Conservation (phyloP, 2,329 filamentous ascomycete genomes). For the Phyllachora maydis region DNA sequence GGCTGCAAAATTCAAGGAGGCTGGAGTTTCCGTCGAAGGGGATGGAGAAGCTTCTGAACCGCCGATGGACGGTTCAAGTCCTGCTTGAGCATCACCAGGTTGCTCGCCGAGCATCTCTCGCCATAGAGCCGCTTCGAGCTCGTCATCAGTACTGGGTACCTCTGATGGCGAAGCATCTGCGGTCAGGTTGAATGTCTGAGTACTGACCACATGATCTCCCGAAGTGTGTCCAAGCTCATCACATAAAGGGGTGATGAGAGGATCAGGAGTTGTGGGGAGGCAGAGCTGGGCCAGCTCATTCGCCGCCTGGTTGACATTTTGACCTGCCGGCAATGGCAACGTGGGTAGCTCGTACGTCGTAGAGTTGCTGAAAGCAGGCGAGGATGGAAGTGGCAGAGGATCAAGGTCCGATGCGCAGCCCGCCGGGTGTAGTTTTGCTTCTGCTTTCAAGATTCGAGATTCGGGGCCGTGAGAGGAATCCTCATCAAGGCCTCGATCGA, state of each 20-base stretch:
- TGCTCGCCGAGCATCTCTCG: conserved; percentile 1
- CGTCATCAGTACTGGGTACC: conserved; percentile 1
- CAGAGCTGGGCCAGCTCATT: conserved; percentile 1
- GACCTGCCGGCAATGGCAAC: not conserved
- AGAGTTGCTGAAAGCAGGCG: not conserved
- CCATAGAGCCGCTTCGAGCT: conserved; percentile 1
- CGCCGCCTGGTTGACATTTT: not conserved
- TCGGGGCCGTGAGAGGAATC: too few relatives aligned
- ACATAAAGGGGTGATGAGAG: conserved; percentile 5
- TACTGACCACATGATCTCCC: conserved; percentile 7
- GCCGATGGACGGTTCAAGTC: not conserved
- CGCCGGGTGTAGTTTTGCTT: too few relatives aligned
- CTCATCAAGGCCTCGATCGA: too few relatives aligned
- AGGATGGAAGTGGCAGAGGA: too few relatives aligned
- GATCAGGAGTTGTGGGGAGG: conserved; percentile 7
- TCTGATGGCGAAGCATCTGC: not conserved
- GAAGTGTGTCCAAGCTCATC: conserved; percentile 7
- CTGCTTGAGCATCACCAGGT: conserved; percentile 1
- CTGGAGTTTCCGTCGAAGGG: too few relatives aligned
- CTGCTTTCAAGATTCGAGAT: too few relatives aligned
- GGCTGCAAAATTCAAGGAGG: too few relatives aligned
- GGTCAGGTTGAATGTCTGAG: conserved; percentile 2
- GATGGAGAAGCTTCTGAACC: conserved; percentile 2
- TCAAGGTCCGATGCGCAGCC: too few relatives aligned
- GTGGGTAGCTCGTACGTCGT: not conserved